Conservation (phyloP, 495 filamentous ascomycete species). For the Oleoguttula mirabilis region DNA sequence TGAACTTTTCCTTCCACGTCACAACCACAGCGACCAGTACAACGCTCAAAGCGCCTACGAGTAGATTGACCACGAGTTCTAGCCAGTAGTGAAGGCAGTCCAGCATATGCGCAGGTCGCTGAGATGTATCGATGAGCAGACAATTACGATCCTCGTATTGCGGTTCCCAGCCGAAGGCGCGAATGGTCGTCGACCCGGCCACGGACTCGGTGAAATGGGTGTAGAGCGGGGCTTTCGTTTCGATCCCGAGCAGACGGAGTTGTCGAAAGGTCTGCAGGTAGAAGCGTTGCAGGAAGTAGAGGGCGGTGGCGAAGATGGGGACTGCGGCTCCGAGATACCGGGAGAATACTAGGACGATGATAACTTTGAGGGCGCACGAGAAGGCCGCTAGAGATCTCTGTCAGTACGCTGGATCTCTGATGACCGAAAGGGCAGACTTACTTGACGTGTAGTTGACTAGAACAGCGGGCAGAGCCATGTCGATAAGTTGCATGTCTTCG, state of each 20-base stretch:
- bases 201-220: constrained; percentile 35
- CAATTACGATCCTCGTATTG: constrained; percentile 14
- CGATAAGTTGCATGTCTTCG: no score
- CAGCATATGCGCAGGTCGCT: neutral
- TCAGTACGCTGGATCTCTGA: no score
- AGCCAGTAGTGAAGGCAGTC: neutral
- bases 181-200: constrained; percentile 36
- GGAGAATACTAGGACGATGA: no score
- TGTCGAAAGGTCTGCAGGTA: constrained; percentile 29
- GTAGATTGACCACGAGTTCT: neutral
- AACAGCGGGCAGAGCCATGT: no score
- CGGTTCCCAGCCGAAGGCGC: constrained; percentile 47
- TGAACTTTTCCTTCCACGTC: neutral
- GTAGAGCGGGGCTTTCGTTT: constrained; percentile 25
- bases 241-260: constrained; percentile 26
- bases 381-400: no score
- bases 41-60: neutral
- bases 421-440: no score
- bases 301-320: no score
- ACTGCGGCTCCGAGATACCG: no score
- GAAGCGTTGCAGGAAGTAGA: constrained; percentile 23
- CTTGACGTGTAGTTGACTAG: no score
- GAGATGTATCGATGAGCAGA: neutral
- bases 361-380: no score
- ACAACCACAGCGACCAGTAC: neutral